phyloP scores from a whole-genome alignment of 345 rosid species.

The Hibiscus tridactylites region DNA sequence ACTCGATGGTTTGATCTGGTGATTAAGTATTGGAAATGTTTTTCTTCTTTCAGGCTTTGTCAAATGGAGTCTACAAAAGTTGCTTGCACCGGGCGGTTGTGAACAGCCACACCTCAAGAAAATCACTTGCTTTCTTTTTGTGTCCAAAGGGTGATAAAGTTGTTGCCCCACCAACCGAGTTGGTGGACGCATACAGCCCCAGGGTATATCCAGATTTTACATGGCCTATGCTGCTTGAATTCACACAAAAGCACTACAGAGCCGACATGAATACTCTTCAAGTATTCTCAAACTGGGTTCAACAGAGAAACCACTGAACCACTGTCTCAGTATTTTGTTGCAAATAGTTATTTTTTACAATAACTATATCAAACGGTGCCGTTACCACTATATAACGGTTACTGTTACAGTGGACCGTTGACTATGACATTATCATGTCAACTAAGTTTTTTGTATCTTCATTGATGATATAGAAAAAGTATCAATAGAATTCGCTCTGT shows the following conservation, averaged over 20 bases:
- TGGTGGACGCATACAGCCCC: slow-evolving; percentile 42
- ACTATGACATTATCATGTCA: not conserved
- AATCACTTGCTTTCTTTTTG: slow-evolving; percentile 89
- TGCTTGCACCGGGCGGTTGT: slow-evolving; percentile 94
- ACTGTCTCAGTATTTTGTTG: not conserved
- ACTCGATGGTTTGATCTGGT: too few species aligned
- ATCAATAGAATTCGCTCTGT: slow-evolving; percentile 7
- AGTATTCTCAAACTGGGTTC: slow-evolving; percentile 53
- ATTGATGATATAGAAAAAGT: slow-evolving; percentile 11
- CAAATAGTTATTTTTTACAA: too few species aligned
- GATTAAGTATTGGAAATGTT: not conserved
- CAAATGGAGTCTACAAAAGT: slow-evolving; percentile 78
- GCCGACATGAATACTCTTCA: slow-evolving; percentile 84
- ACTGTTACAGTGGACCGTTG: too few species aligned
- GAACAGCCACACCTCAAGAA: slow-evolving; percentile 62
- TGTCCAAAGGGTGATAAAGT: slow-evolving; percentile 76
- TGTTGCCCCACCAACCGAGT: slow-evolving; percentile 66
- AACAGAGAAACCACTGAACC: slow-evolving; percentile 25
- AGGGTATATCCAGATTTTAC: slow-evolving; percentile 80
- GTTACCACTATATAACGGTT: too few species aligned
- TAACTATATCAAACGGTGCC: too few species aligned
- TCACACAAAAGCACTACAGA: slow-evolving; percentile 81
- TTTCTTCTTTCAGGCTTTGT: slow-evolving; percentile 51
- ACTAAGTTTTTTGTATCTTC: slow-evolving; percentile 17
- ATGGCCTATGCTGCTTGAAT: slow-evolving; percentile 72